phyloP scores from a whole-genome alignment of 805 yeast species.

The Candida insectalens region DNA sequence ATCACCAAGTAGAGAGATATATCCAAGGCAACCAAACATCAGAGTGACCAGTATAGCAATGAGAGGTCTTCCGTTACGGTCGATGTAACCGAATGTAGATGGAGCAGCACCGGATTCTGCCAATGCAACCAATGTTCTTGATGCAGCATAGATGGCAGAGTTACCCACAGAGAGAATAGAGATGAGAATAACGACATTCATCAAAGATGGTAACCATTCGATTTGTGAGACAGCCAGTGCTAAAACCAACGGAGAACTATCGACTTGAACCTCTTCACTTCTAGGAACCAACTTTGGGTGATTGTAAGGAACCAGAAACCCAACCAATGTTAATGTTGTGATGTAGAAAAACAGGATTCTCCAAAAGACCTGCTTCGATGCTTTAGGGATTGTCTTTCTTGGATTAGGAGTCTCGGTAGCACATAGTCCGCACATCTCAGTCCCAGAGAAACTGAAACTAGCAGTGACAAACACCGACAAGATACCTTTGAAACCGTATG shows the following conservation, averaged over 20 bases:
- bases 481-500: conserved; percentile 42
- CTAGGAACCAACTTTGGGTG: conserved; percentile 25
- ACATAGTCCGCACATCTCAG: conserved; percentile 43
- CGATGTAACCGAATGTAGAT: conserved; percentile 31
- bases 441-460: conserved; percentile 44
- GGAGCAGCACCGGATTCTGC: conserved; percentile 39
- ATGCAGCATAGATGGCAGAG: conserved; percentile 47
- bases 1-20: conserved; percentile 33
- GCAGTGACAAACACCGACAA: conserved; percentile 47
- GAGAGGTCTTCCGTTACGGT: conserved; percentile 41
- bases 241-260: conserved; percentile 38
- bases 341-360: conserved; percentile 40
- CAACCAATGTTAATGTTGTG: conserved; percentile 33
- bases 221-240: conserved; percentile 30
- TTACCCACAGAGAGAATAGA: conserved; percentile 39
- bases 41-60: conserved; percentile 32
- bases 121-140: conserved; percentile 40
- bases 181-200: conserved; percentile 31
- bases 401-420: conserved; percentile 41
- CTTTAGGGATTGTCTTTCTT: conserved; percentile 37
- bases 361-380: conserved; percentile 49
- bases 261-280: conserved; percentile 22
- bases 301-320: conserved; percentile 36
- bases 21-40: conserved; percentile 33
- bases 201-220: conserved; percentile 27